Base-by-base conservation (phyloP, 2,329 filamentous ascomycete species). In the Penicillium griseofulvum region DNA sequence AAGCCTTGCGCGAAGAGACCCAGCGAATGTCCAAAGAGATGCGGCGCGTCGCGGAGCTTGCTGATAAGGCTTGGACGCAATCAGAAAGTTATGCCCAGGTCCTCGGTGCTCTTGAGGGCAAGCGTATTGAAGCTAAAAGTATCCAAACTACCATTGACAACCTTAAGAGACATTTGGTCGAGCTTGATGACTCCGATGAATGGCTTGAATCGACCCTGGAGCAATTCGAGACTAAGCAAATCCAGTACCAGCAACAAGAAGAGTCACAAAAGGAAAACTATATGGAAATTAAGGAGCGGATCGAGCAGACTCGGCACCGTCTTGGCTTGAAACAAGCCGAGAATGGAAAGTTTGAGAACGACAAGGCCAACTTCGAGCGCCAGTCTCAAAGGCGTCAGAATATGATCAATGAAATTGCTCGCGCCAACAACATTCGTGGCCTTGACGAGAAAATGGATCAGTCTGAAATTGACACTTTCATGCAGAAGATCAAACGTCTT, bases 341-440 rank as follows among this genome's bases (percentile, higher is more conserved):
- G 58, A 71, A 73, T 70, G 93, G 93, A 41, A 90, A 87, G 62
- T 86, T 88, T 63, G 85, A 94, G 71, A 93, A 92, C 2, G 88
- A 96, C 68, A 91, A 93, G 75, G 87, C 90, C 58, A 90, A 88
- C 65, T 90, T 94, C 68, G 90, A 97, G 68, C 84, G 88, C 4
- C 89, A 97, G 61, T 71, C 96, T 4, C 79, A 84, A 63, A 79
- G 83, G 42, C 88, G 93, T 37, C 81, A 87, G 65, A 80, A 83
- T 10, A 82, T 96, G 71, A 85, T 97, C 52, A 90, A 87, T 60
- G 87, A 92, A 54, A 86, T 90, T 36, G 91, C 93, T 16, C 81
- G 84, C 43, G 81, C 80, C 26, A 89, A 96, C 71, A 86, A 84
- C 55, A 89, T 99, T 59, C 87, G 90, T 33, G 92, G 92, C 0